Evolutionary conservation across 192 early-diverging fungal genomes (phyloP).

Genomic region (Backusella parvicylindrica): DNA sequence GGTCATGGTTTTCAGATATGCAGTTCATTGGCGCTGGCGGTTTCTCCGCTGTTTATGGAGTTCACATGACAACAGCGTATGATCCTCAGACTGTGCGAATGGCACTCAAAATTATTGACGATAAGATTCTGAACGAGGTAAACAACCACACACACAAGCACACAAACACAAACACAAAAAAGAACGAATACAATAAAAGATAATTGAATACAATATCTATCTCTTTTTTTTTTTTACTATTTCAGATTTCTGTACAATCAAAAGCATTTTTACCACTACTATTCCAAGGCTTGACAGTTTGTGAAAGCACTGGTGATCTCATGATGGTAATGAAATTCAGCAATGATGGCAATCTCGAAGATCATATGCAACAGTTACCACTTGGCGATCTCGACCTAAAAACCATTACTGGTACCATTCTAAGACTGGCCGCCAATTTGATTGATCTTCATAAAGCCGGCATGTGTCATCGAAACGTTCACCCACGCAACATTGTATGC

Average conservation of each 20-base stretch:
- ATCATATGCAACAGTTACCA: conserved; percentile 28
- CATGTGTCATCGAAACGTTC: conserved; percentile 31
- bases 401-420: conserved; percentile 30
- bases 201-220: too few species aligned
- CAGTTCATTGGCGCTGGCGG: conserved; percentile 34
- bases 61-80: conserved; percentile 18
- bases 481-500: conserved; percentile 35
- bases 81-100: conserved; percentile 14
- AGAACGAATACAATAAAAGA: too few species aligned
- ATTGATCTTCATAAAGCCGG: conserved; percentile 25
- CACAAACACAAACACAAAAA: neutral
- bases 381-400: conserved; percentile 27
- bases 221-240: too few species aligned
- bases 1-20: conserved; percentile 35
- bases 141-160: neutral
- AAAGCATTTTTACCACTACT: conserved; percentile 28
- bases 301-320: conserved; percentile 31
- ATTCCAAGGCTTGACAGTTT: conserved; percentile 41
- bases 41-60: conserved; percentile 34
- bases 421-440: conserved; percentile 29
- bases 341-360: conserved; percentile 31
- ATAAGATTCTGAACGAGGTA: conserved; percentile 36
- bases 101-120: conserved; percentile 34
- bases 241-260: conserved; percentile 22
- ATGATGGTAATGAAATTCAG: conserved; percentile 43